Evolutionary conservation across 2,329 filamentous ascomycete genomes (phyloP).

Genomic region (Fusarium austroafricanum): DNA sequence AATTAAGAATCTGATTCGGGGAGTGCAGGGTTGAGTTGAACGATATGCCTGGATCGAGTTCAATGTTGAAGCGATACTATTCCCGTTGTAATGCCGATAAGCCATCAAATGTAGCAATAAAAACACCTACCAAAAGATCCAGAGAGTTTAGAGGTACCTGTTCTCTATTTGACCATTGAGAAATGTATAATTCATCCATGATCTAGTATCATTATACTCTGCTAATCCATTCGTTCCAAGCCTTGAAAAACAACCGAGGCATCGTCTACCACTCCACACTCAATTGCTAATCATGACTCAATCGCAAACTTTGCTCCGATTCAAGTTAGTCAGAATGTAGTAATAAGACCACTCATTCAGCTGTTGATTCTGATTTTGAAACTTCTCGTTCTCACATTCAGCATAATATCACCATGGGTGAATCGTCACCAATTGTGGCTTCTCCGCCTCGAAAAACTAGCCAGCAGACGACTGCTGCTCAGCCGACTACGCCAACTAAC

Average conservation of each 20-base stretch:
- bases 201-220: no score
- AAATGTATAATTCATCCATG: no score
- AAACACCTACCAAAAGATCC: background rate
- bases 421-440: background rate
- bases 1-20: slow-evolving; percentile 73
- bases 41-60: no score
- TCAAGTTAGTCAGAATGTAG: background rate
- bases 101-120: background rate
- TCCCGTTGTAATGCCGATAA: background rate
- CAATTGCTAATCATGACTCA: slow-evolving; percentile 16
- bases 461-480: background rate
- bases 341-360: background rate
- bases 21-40: slow-evolving; percentile 12
- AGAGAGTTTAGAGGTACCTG: no score
- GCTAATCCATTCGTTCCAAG: background rate
- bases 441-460: background rate
- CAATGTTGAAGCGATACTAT: background rate
- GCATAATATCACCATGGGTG: background rate
- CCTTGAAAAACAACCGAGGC: no score
- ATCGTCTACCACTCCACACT: background rate
- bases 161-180: no score
- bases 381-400: background rate
- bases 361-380: background rate
- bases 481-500: background rate
- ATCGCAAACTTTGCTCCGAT: slow-evolving; percentile 1